These are phyloP conservation scores for Papilionanthe hybrid DNA, from an alignment of 116 monocot genomes.

Conservation along the genomic window DNA sequence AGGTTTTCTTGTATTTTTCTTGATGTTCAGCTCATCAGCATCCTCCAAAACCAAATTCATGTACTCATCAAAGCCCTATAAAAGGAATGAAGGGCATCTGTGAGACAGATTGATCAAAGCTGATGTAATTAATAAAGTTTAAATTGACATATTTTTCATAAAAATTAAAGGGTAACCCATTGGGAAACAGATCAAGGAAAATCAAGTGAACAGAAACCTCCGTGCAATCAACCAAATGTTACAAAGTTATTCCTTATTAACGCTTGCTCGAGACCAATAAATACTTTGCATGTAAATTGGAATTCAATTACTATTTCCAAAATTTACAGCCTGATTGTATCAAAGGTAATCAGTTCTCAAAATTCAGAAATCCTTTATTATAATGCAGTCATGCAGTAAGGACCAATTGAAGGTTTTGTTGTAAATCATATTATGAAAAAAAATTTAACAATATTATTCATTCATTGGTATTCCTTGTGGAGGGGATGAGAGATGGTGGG, in stretches of 20 bases:
- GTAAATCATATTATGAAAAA: no score
- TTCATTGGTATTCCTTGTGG: no score
- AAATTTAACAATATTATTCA: no score
- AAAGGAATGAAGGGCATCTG: neutral
- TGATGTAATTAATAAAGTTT: neutral
- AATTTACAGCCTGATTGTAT: no score
- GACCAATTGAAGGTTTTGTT: no score
- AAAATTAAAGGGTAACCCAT: neutral
- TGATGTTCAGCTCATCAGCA: constrained; percentile 78
- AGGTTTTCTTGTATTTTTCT: constrained; percentile 72
- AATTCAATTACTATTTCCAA: no score
- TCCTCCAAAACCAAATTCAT: constrained; percentile 91
- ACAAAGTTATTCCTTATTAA: neutral
- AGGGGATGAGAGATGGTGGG: no score
- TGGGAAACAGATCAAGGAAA: neutral
- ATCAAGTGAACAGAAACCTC: neutral
- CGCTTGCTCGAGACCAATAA: no score
- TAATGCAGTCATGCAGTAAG: no score
- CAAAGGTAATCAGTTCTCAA: no score
- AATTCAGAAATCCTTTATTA: no score
- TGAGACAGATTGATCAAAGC: neutral
- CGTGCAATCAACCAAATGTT: neutral
- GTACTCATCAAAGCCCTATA: constrained; percentile 92
- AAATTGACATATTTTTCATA: neutral
- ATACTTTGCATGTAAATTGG: no score